Evolutionary conservation across 2,329 filamentous ascomycete species (phyloP).

Genomic region (Ceratocystis diversiconidia): DNA sequence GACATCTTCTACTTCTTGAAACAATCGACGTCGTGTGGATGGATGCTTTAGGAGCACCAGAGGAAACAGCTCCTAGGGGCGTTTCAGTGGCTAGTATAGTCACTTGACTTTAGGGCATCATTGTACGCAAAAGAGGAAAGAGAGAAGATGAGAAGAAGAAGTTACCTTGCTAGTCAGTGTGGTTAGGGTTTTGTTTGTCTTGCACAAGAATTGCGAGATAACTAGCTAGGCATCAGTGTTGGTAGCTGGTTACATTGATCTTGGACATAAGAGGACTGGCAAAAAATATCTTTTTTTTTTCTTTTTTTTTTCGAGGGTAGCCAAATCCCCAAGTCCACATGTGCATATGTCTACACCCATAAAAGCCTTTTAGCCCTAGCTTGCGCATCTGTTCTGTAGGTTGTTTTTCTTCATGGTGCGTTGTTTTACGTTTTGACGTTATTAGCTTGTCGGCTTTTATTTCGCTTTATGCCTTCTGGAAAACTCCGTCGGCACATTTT

Average conservation of each 20-base stretch:
- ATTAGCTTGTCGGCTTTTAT: conserved; percentile 5
- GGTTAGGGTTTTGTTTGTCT: not conserved
- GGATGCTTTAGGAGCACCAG: not conserved
- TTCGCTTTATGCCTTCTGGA: conserved; percentile 6
- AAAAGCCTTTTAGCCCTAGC: not conserved
- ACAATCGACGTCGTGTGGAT: not conserved
- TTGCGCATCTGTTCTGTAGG: not conserved
- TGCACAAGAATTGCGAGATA: too few relatives aligned
- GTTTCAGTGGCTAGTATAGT: not conserved
- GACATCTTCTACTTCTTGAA: not conserved
- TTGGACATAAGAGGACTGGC: not conserved
- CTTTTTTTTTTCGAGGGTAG: not conserved
- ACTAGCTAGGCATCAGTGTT: too few relatives aligned
- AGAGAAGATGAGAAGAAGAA: not conserved
- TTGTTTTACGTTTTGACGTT: conserved; percentile 5
- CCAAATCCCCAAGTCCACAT: not conserved
- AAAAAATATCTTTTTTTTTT: not conserved
- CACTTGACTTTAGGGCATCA: not conserved
- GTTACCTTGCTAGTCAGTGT: not conserved
- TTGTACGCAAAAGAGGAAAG: not conserved
- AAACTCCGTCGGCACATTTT: not conserved
- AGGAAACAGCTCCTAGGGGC: not conserved
- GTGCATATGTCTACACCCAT: not conserved
- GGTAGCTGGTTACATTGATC: too few relatives aligned
- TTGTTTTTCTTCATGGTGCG: not conserved